phyloP scores from a whole-genome alignment of 805 yeast species.

The Torulaspora indica region DNA sequence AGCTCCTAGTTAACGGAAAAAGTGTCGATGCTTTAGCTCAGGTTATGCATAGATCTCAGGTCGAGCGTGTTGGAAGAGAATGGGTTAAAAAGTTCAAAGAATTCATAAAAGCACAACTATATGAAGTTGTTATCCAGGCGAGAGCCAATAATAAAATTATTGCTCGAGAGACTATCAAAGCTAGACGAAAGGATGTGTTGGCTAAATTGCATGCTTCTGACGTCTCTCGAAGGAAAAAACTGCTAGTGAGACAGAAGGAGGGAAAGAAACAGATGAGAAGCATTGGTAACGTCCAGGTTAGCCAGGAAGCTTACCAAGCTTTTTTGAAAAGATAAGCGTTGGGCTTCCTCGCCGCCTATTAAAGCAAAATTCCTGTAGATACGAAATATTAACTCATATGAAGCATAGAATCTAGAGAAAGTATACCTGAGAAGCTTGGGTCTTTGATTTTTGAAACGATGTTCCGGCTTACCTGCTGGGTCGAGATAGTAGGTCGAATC shows the following conservation, averaged over 20 bases:
- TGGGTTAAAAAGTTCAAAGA: conserved; percentile 81
- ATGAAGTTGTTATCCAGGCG: conserved; percentile 91
- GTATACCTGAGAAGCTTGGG: conserved; percentile 50
- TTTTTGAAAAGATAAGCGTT: conserved; percentile 45
- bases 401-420: conserved; percentile 45
- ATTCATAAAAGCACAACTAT: conserved; percentile 73
- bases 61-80: conserved; percentile 65
- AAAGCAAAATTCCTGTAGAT: conserved; percentile 4
- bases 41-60: conserved; percentile 79
- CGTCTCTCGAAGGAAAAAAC: conserved; percentile 80
- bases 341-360: background rate
- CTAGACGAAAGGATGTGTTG: conserved; percentile 90
- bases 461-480: conserved; percentile 62
- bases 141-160: conserved; percentile 71
- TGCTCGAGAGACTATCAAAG: conserved; percentile 91
- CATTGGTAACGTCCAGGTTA: conserved; percentile 70
- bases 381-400: background rate
- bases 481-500: conserved; percentile 59
- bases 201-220: conserved; percentile 93
- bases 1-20: conserved; percentile 80
- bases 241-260: conserved; percentile 83
- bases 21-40: conserved; percentile 90
- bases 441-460: conserved; percentile 53
- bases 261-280: conserved; percentile 77
- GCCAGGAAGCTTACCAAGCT: conserved; percentile 85